Base-by-base conservation (phyloP, 129 eudicot species). In the Lactuca saligna region DNA sequence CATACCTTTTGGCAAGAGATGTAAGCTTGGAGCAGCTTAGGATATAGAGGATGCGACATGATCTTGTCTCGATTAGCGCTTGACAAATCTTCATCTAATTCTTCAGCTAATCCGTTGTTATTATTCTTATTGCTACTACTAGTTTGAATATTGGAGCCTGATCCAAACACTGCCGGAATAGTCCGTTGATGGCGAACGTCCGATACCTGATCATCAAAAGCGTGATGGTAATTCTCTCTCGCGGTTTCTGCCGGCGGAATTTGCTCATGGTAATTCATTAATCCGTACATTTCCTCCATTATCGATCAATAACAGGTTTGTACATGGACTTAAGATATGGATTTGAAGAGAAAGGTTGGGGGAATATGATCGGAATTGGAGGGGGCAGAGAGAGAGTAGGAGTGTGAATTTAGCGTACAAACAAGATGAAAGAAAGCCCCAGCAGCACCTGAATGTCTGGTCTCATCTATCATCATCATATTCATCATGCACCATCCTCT, bases 1-100 rank as follows among this genome's bases (percentile, higher is more conserved):
- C 50, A 12, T 63, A 84, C 90, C 86, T 85, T 85, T 51, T 81
- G 86, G 71, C 84, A 85, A 75, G 79, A 78, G 71, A 85, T 72
- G 70, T 78, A 85, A 63, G 84, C 86, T 61, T 75, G 74, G 55
- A 85, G 84, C 65, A 85, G 48, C 68, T 73, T 85, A 13, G 90
- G 82, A 62, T 81, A 85, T 17, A 81, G 81, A 15, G 86, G 90
- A 78, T 85, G 90, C 8, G 84, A 74, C 65, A 81, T 63, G 25
- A 85, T 85, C 69, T 81, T 81, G 13, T 75, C 80, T 53, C 84
- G 79, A 76, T 44, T 79, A 7, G 66, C 82, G 10, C 29, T 68
- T 4, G 77, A 72, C 14, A 75, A 15, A 33, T 78, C 80, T 7
- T 76, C 84, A 2, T 71, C 77, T 3, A 72, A 66, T 9, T 79